phyloP scores from a whole-genome alignment of 306 rosid species.

The Morella rubra region DNA sequence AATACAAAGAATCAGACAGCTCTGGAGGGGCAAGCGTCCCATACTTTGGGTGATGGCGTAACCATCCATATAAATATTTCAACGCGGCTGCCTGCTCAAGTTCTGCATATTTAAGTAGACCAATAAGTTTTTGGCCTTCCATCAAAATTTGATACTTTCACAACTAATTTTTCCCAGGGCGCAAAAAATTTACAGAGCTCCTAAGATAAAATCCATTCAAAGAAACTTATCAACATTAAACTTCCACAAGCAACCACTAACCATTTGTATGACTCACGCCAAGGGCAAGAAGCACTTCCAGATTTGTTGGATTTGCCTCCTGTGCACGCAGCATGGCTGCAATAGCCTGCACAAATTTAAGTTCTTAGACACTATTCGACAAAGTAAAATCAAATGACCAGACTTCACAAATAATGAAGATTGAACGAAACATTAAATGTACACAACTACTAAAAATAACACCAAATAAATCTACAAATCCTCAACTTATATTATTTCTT shows the following conservation, averaged over 20 bases:
- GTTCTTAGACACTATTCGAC: conserved; percentile 2
- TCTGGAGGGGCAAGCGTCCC: conserved; percentile 79
- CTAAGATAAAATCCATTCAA: neutral
- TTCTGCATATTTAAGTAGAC: conserved; percentile 55
- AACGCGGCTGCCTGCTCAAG: conserved; percentile 87
- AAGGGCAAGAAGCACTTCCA: conserved; percentile 99
- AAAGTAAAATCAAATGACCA: neutral
- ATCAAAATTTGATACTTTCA: neutral
- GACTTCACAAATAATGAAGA: neutral
- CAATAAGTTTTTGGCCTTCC: neutral
- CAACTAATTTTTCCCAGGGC: neutral
- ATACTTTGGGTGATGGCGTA: conserved; percentile 78
- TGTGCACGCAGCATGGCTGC: conserved; percentile 99
- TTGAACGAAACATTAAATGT: neutral
- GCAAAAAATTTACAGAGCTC: neutral
- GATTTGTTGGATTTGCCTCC: conserved; percentile 90
- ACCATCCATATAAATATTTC: conserved; percentile 86
- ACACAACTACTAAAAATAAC: neutral
- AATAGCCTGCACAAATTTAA: conserved; percentile 65
- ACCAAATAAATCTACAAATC: neutral
- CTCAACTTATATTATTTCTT: neutral
- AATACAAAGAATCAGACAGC: conserved; percentile 69
- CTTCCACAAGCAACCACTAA: conserved; percentile 40
- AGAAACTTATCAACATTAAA: neutral
- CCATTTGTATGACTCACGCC: conserved; percentile 99